Conservation (phyloP, 768 basidiomycete genomes). For the Lentinula lateritia region DNA sequence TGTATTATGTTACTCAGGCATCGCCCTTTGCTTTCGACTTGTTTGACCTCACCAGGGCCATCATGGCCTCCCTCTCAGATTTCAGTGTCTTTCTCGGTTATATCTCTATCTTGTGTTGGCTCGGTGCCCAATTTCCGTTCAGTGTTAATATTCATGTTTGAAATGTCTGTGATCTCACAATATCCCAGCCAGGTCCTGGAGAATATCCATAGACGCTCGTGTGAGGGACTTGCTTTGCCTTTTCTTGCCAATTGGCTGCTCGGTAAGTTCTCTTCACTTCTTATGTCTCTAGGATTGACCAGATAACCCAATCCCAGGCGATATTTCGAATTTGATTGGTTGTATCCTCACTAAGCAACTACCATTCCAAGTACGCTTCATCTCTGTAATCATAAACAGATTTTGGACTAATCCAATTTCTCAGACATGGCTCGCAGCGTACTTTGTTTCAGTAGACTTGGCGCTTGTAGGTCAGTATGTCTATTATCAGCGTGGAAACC, state of each 20-base stretch:
- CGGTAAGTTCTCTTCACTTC: slow-evolving; percentile 44
- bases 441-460: slow-evolving; percentile 84
- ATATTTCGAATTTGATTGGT: slow-evolving; percentile 88
- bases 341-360: slow-evolving; percentile 90
- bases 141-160: slow-evolving; percentile 25
- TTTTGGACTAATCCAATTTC: slow-evolving; percentile 8
- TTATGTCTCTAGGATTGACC: not conserved
- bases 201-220: slow-evolving; percentile 70
- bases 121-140: slow-evolving; percentile 85
- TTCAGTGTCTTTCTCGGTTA: slow-evolving; percentile 68
- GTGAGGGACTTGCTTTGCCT: slow-evolving; percentile 87
- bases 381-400: slow-evolving; percentile 15
- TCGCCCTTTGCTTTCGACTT: not conserved
- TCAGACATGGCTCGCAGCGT: slow-evolving; percentile 85
- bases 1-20: not conserved
- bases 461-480: slow-evolving; percentile 73
- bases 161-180: slow-evolving; percentile 5
- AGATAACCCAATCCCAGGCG: slow-evolving; percentile 46
- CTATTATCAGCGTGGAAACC: slow-evolving; percentile 55
- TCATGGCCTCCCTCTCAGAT: slow-evolving; percentile 12
- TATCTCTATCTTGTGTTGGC: slow-evolving; percentile 71
- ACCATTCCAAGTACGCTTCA: slow-evolving; percentile 82
- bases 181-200: slow-evolving; percentile 71
- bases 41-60: not conserved
- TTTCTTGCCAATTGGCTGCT: slow-evolving; percentile 93